phyloP scores from a whole-genome alignment of 306 rosid species.

The Purshia tridentata region DNA sequence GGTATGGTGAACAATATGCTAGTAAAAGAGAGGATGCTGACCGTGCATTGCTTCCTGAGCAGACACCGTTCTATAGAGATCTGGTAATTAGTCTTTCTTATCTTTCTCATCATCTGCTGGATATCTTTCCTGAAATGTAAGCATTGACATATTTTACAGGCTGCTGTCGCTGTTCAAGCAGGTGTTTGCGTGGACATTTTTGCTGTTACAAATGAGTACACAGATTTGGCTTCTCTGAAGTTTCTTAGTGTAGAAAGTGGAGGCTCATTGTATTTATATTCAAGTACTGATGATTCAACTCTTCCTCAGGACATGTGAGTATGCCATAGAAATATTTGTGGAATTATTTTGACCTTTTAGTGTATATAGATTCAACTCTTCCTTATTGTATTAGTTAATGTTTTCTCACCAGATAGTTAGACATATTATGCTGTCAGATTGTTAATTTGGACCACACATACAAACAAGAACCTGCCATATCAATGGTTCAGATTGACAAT shows the following conservation, averaged over 20 bases:
- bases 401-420: too few species aligned
- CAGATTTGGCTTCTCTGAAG: slow-evolving; percentile 93
- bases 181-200: slow-evolving; percentile 96
- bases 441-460: too few species aligned
- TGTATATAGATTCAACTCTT: too few species aligned
- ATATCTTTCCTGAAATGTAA: slow-evolving; percentile 30
- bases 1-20: slow-evolving; percentile 97
- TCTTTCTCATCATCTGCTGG: slow-evolving; percentile 16
- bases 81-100: slow-evolving; percentile 47
- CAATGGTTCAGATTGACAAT: too few species aligned
- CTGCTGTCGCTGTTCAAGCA: slow-evolving; percentile 94
- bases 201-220: slow-evolving; percentile 95
- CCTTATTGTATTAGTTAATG: too few species aligned
- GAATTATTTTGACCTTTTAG: neutral
- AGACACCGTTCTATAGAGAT: slow-evolving; percentile 91
- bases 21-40: slow-evolving; percentile 99
- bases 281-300: slow-evolving; percentile 86
- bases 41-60: slow-evolving; percentile 95
- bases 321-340: slow-evolving; percentile 9
- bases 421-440: too few species aligned
- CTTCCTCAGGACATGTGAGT: slow-evolving; percentile 98
- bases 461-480: too few species aligned
- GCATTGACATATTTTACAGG: slow-evolving; percentile 64
- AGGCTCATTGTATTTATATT: slow-evolving; percentile 79
- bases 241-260: slow-evolving; percentile 91